These are phyloP conservation scores for Boletus patriciae DNA, from an alignment of 768 basidiomycete genomes.

Conservation along the genomic window DNA sequence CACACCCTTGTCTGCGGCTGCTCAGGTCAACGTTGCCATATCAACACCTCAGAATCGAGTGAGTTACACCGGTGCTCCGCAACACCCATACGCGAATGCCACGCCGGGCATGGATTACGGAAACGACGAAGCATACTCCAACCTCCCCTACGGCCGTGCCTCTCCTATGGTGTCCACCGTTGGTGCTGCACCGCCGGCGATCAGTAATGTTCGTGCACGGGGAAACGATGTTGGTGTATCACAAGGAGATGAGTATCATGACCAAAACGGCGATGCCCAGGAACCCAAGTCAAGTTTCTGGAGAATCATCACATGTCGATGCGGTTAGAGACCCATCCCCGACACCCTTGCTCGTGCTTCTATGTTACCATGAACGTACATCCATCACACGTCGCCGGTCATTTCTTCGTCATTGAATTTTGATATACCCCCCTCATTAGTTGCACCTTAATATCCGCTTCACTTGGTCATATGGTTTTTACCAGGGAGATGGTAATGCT, in stretches of 20 bases:
- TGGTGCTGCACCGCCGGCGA: conserved; percentile 66
- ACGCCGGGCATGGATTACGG: conserved; percentile 59
- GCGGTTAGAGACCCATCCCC: conserved; percentile 45
- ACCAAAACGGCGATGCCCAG: conserved; percentile 55
- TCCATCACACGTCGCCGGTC: conserved; percentile 33
- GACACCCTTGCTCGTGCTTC: conserved; percentile 14
- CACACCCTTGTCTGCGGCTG: conserved; percentile 72
- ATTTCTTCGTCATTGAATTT: conserved; percentile 38
- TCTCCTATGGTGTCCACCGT: conserved; percentile 80
- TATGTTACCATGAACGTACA: conserved; percentile 30
- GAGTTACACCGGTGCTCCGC: conserved; percentile 40
- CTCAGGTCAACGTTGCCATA: conserved; percentile 72
- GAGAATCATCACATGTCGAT: conserved; percentile 77
- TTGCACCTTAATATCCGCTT: conserved; percentile 38
- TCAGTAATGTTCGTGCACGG: conserved; percentile 70
- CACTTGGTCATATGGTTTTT: conserved; percentile 35
- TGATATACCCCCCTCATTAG: conserved; percentile 38
- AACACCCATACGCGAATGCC: conserved; percentile 73
- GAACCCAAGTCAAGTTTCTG: conserved; percentile 56
- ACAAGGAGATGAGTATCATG: conserved; percentile 56
- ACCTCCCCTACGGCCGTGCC: conserved; percentile 69
- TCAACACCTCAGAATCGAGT: conserved; percentile 51
- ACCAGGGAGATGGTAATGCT: conserved; percentile 29
- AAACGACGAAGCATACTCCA: conserved; percentile 58
- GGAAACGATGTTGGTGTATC: conserved; percentile 69